Conservation (phyloP, 2,329 filamentous ascomycete genomes). For the Ascochyta lentis region DNA sequence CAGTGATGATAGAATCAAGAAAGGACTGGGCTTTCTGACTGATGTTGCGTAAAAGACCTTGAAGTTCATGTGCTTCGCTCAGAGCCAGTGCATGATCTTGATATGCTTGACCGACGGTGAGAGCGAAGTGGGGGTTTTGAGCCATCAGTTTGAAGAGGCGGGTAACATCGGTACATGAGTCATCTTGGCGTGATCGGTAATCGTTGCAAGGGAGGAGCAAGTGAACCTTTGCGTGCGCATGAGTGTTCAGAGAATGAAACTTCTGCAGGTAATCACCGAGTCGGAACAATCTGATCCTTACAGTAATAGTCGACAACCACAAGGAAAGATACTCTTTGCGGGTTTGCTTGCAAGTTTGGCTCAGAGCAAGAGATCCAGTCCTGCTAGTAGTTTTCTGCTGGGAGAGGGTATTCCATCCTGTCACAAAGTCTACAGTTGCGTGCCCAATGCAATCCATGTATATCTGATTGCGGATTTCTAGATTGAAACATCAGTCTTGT, state of each 20-base stretch:
- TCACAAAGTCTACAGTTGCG: neutral
- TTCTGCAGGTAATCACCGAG: neutral
- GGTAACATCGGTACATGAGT: too few species aligned
- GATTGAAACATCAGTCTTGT: neutral
- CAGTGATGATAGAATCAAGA: neutral
- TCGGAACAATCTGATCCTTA: neutral
- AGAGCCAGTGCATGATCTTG: neutral
- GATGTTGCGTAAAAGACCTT: neutral
- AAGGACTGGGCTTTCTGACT: neutral
- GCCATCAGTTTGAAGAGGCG: neutral
- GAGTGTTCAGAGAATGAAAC: too few species aligned
- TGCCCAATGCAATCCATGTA: neutral
- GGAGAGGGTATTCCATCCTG: neutral
- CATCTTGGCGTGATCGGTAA: too few species aligned
- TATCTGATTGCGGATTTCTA: neutral
- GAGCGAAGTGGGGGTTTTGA: neutral
- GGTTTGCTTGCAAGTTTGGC: neutral
- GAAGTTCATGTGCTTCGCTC: neutral
- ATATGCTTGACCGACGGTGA: neutral
- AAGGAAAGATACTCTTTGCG: neutral
- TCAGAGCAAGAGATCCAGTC: neutral
- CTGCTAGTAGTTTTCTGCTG: neutral
- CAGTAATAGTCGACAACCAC: neutral
- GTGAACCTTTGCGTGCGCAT: too few species aligned
- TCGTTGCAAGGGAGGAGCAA: too few species aligned